phyloP scores from a whole-genome alignment of 768 basidiomycete genomes.

The Boletus tylopilopsis region DNA sequence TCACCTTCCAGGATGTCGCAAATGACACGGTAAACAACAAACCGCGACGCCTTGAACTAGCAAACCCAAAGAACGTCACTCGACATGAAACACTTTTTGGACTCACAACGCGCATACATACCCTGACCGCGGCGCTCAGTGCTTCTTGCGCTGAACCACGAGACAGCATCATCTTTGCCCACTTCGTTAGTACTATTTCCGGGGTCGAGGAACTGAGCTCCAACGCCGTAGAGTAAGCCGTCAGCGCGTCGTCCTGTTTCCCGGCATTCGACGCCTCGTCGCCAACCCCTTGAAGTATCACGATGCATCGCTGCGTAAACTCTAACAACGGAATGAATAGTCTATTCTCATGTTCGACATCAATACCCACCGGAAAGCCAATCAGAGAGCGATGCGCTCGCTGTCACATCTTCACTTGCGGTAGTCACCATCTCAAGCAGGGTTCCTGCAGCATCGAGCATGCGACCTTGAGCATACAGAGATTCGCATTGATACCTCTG shows the following conservation, averaged over 20 bases:
- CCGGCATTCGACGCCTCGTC: background rate
- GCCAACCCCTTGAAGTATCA: background rate
- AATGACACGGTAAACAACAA: background rate
- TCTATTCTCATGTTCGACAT: accelerated
- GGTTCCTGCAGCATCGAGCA: background rate
- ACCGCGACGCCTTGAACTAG: background rate
- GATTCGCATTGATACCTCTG: background rate
- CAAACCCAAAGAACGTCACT: too few species aligned
- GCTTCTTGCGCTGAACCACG: background rate
- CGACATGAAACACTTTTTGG: too few species aligned
- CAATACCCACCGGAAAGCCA: constrained; percentile 1
- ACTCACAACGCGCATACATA: background rate
- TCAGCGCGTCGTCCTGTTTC: background rate
- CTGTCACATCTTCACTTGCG: background rate
- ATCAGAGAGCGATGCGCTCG: background rate
- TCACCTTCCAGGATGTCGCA: background rate
- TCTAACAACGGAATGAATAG: background rate
- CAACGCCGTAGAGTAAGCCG: background rate
- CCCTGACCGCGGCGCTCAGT: background rate
- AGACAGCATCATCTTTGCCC: background rate
- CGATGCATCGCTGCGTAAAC: background rate
- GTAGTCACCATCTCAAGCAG: background rate
- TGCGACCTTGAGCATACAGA: background rate
- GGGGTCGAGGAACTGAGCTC: background rate
- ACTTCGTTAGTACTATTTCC: background rate